A percentile compares a stretch with the other conserved stretches of the same genome.
Conservation (phyloP, 1,284 basidiomycete genomes). For the Fomes fomentarius region DNA sequence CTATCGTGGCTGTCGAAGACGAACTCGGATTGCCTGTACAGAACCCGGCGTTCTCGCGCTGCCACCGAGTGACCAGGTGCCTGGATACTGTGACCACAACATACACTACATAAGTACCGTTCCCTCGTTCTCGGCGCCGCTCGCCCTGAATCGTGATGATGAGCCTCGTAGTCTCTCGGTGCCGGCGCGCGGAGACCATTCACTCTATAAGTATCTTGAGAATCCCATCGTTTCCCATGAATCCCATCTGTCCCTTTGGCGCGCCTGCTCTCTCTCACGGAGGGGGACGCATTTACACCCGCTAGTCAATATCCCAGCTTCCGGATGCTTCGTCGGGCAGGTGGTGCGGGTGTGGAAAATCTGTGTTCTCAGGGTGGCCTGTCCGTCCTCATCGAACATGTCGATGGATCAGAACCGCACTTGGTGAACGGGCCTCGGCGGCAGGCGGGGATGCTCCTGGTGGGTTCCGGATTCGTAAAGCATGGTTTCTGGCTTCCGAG, state of each 20-base stretch:
- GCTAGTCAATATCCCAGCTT: no score
- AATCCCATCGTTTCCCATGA: no score
- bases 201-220: constrained; percentile 4
- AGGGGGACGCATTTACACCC: neutral
- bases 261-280: neutral
- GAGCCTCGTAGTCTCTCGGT: constrained; percentile 14
- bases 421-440: neutral
- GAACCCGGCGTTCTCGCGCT: constrained; percentile 17
- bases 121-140: constrained; percentile 4
- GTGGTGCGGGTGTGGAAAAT: neutral
- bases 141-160: no score
- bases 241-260: neutral
- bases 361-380: neutral
- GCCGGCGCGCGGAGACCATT: constrained; percentile 7
- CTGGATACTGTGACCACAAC: constrained; percentile 24
- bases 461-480: neutral
- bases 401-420: neutral
- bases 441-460: neutral
- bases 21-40: constrained; percentile 7
- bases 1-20: constrained; percentile 15
- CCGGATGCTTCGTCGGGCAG: no score
- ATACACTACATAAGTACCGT: constrained; percentile 1
- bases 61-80: constrained; percentile 18
- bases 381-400: neutral
- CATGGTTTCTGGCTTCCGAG: neutral